Percentiles rank a stretch among this genome's conserved stretches.
phyloP scores from a whole-genome alignment of 1,139 yeast species.

The Suhomyces taliae region DNA sequence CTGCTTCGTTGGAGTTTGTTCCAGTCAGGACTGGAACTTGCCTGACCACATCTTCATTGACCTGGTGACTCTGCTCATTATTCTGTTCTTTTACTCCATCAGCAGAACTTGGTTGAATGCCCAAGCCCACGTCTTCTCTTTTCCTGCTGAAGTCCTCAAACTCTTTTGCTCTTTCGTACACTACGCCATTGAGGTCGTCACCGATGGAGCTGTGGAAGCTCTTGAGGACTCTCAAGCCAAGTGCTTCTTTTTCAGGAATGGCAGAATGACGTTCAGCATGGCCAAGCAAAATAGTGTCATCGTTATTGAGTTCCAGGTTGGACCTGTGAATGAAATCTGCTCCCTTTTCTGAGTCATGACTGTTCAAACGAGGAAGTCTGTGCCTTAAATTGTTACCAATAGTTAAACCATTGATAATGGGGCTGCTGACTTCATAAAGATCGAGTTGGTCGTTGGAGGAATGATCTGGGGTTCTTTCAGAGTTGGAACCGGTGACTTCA shows the following conservation, averaged over 20 bases:
- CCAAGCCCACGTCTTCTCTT: neutral
- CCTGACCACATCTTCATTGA: no score
- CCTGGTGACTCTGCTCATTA: no score
- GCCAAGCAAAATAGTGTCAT: neutral
- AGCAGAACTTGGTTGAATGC: neutral
- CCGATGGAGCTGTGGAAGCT: slow-evolving; percentile 38
- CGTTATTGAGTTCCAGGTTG: neutral
- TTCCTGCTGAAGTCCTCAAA: slow-evolving; percentile 14
- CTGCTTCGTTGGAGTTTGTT: no score
- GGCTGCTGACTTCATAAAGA: slow-evolving; percentile 34
- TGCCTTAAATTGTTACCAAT: slow-evolving; percentile 32
- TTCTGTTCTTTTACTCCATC: no score
- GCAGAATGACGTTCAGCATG: neutral
- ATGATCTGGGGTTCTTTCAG: slow-evolving; percentile 12
- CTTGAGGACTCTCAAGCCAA: slow-evolving; percentile 12
- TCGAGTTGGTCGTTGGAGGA: slow-evolving; percentile 17
- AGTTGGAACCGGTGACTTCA: slow-evolving; percentile 6
- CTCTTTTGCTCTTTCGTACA: slow-evolving; percentile 17
- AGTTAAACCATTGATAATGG: slow-evolving; percentile 40
- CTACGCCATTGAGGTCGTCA: slow-evolving; percentile 24
- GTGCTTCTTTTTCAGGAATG: neutral
- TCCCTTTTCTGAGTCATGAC: slow-evolving; percentile 5
- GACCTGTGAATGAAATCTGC: slow-evolving; percentile 20
- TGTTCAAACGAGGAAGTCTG: slow-evolving; percentile 12
- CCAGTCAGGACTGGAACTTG: no score